phyloP scores from a whole-genome alignment of 805 yeast species.

The Ogataea minuta region DNA sequence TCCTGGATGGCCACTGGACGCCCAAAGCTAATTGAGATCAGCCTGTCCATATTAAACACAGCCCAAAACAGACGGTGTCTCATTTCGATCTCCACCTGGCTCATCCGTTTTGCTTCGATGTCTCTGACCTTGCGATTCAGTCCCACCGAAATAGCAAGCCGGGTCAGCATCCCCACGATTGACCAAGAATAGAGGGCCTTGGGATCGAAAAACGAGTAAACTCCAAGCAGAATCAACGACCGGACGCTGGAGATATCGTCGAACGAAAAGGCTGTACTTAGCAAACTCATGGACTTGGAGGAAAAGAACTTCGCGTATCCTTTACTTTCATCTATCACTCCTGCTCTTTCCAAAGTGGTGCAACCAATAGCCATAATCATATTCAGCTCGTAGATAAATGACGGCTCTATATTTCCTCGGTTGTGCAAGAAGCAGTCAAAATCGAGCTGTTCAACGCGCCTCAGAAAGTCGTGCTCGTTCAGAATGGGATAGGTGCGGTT shows the following conservation, averaged over 20 bases:
- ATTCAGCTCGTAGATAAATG: conserved; percentile 43
- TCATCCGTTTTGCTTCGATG: conserved; percentile 30
- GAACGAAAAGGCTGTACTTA: conserved; percentile 37
- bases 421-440: conserved; percentile 19
- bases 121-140: conserved; percentile 39
- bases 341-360: conserved; percentile 45
- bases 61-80: conserved; percentile 39
- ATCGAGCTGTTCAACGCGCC: conserved; percentile 28
- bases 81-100: conserved; percentile 40
- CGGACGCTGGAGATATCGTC: conserved; percentile 42
- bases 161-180: conserved; percentile 45
- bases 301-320: conserved; percentile 42
- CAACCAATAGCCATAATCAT: conserved; percentile 57
- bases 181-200: conserved; percentile 52
- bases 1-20: conserved; percentile 30
- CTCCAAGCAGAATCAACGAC: conserved; percentile 43
- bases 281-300: conserved; percentile 40
- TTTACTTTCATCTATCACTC: conserved; percentile 35
- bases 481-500: conserved; percentile 45
- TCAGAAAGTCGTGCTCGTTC: conserved; percentile 37
- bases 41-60: conserved; percentile 29
- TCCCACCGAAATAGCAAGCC: conserved; percentile 46
- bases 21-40: conserved; percentile 28
- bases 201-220: conserved; percentile 51
- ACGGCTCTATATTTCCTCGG: conserved; percentile 24